Conservation (phyloP, 2,329 filamentous ascomycete genomes). For the Arthrobotrys conoides region DNA sequence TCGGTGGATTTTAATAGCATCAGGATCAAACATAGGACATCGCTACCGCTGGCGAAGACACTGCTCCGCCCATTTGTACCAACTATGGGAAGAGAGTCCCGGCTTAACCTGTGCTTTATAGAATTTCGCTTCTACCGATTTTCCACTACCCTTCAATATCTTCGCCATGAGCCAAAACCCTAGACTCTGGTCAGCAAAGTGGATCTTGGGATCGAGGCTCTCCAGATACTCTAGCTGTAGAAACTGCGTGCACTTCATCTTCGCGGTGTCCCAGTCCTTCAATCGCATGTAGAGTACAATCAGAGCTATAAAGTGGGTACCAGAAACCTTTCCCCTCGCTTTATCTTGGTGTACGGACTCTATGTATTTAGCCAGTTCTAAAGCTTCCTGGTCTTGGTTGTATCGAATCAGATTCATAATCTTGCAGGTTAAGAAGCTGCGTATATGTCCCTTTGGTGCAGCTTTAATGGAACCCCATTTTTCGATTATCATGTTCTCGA, state of each 20-base stretch:
- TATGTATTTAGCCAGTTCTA: neutral
- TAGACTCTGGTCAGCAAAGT: neutral
- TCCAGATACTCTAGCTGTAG: neutral
- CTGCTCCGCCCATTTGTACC: neutral
- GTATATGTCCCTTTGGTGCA: neutral
- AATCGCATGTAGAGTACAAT: neutral
- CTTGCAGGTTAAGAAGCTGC: neutral
- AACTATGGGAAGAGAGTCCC: neutral
- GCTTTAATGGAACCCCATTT: neutral
- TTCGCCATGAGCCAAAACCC: slow-evolving; percentile 5
- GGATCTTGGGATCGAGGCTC: too few species aligned
- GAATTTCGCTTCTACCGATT: neutral
- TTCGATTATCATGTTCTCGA: slow-evolving; percentile 8
- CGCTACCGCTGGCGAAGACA: neutral
- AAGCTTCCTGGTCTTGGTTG: neutral
- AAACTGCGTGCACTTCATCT: neutral
- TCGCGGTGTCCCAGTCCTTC: neutral
- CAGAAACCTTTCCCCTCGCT: neutral
- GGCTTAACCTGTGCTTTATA: neutral
- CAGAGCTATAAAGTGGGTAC: neutral
- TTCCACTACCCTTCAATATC: neutral
- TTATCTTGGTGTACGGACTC: neutral
- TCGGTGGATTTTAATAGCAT: too few species aligned
- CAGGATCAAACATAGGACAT: neutral
- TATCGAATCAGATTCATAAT: neutral